Conservation (phyloP, 2,329 filamentous ascomycete genomes). For the Paraconiothyrium sp. region DNA sequence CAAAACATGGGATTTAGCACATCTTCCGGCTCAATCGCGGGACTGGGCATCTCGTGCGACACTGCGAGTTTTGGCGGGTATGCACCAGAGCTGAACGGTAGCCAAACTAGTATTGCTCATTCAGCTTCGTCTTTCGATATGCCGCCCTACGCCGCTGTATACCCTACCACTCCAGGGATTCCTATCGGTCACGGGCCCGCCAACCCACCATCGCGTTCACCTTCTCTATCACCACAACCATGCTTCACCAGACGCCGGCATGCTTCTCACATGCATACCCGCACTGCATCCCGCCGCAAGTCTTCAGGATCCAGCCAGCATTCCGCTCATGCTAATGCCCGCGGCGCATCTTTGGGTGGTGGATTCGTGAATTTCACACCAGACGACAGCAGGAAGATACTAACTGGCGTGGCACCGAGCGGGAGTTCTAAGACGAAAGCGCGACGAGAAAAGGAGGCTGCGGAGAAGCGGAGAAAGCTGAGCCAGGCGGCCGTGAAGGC, state of each 20-base stretch:
- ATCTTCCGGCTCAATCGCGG: slow-evolving; percentile 25
- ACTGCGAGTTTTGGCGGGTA: slow-evolving; percentile 33
- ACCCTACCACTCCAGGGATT: slow-evolving; percentile 27
- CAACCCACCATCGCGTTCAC: slow-evolving; percentile 32
- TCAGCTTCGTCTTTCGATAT: slow-evolving; percentile 34
- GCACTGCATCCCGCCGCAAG: slow-evolving; percentile 27
- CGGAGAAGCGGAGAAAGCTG: slow-evolving; percentile 75
- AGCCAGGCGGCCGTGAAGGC: slow-evolving; percentile 75
- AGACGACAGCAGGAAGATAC: slow-evolving; percentile 77
- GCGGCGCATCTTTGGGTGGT: slow-evolving; percentile 49
- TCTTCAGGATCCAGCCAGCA: slow-evolving; percentile 35
- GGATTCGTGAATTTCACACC: slow-evolving; percentile 93
- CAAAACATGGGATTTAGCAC: slow-evolving; percentile 25
- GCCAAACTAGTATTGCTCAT: slow-evolving; percentile 12
- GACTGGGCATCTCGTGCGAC: slow-evolving; percentile 46
- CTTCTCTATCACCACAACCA: slow-evolving; percentile 36
- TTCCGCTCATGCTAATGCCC: slow-evolving; percentile 51
- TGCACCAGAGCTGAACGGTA: slow-evolving; percentile 19
- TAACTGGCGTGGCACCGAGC: slow-evolving; percentile 90
- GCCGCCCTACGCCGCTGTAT: slow-evolving; percentile 24
- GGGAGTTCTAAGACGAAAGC: slow-evolving; percentile 95
- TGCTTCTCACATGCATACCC: slow-evolving; percentile 23
- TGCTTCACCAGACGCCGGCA: slow-evolving; percentile 38
- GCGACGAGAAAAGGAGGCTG: slow-evolving; percentile 86
- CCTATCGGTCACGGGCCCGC: slow-evolving; percentile 28